Conservation (phyloP, 208 protist species). For the Leishmania mexicana region DNA sequence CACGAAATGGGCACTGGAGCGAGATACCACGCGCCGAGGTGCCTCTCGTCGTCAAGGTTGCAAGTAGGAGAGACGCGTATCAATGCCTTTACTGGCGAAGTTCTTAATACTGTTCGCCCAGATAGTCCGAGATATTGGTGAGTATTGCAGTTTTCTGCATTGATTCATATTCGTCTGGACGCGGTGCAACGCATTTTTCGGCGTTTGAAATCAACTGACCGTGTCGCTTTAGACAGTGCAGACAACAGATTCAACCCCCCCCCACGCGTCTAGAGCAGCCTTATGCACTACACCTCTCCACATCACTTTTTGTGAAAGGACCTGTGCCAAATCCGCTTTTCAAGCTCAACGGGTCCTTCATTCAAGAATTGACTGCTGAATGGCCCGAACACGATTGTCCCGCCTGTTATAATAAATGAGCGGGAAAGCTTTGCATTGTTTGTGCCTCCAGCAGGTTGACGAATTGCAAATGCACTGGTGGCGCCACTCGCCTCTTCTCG, state of each 20-base stretch:
- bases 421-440: background rate
- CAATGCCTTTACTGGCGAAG: background rate
- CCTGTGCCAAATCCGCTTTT: background rate
- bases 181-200: background rate
- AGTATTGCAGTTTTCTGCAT: background rate
- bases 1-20: no score
- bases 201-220: background rate
- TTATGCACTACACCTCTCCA: background rate
- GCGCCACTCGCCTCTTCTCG: background rate
- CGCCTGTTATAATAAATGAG: background rate
- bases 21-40: no score
- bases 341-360: background rate
- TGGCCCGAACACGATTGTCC: background rate
- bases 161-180: background rate
- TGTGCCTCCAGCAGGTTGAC: background rate
- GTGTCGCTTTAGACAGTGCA: background rate
- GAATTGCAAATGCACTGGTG: background rate
- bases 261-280: background rate
- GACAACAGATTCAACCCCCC: background rate
- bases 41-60: no score
- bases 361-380: background rate
- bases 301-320: background rate
- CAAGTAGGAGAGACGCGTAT: no score
- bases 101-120: background rate
- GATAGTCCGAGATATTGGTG: background rate